Conservation (phyloP, 305 asterid species). For the Ruellia speciosa region DNA sequence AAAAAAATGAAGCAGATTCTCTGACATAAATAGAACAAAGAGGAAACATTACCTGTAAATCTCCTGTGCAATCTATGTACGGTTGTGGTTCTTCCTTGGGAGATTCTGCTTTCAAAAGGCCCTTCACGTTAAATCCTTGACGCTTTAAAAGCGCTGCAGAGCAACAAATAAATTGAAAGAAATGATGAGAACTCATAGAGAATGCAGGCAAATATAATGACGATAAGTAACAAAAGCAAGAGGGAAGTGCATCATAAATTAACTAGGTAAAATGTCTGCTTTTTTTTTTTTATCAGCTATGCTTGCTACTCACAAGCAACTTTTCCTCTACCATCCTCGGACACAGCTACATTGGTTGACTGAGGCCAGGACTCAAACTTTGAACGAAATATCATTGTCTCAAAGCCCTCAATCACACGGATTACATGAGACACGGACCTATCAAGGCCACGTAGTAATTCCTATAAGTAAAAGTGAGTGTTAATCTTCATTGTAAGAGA, state of each 20-base stretch:
- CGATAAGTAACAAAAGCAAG: too few relatives aligned
- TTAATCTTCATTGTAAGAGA: conserved; percentile 4
- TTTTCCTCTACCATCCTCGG: conserved; percentile 89
- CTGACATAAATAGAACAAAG: background rate
- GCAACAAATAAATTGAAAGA: conserved; percentile 24
- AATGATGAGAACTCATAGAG: conserved; percentile 15
- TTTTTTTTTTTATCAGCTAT: too few relatives aligned
- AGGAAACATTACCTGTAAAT: conserved; percentile 68
- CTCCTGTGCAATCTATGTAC: conserved; percentile 88
- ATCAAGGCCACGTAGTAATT: conserved; percentile 48
- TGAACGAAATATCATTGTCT: conserved; percentile 75
- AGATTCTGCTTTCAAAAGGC: conserved; percentile 85
- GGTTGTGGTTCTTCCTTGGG: conserved; percentile 90
- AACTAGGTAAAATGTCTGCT: too few relatives aligned
- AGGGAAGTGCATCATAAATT: too few relatives aligned
- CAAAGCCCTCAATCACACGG: conserved; percentile 84
- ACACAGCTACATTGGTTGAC: conserved; percentile 39
- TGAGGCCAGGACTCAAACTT: conserved; percentile 92
- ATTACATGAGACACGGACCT: conserved; percentile 52
- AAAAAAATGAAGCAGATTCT: background rate
- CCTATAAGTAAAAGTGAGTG: conserved; percentile 34
- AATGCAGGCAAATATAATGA: background rate
- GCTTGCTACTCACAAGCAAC: conserved; percentile 58
- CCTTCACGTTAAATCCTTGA: conserved; percentile 93
- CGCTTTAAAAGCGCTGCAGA: conserved; percentile 83